Conservation (phyloP, 2,329 filamentous ascomycete genomes). For the Elsinoe necatrix region DNA sequence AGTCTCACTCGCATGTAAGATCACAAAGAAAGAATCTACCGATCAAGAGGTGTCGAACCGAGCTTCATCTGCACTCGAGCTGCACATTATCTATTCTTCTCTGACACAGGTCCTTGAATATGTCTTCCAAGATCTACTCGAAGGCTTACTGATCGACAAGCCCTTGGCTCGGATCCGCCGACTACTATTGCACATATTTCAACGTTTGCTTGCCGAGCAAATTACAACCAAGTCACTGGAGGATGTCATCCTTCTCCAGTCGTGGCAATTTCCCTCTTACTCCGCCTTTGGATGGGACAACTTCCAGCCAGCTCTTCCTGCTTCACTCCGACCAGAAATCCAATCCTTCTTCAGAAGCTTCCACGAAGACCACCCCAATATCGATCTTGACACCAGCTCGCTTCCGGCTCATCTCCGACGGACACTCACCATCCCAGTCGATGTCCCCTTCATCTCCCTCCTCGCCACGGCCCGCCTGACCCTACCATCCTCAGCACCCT, state of each 20-base stretch:
- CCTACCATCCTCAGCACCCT: constrained; percentile 32
- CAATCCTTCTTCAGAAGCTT: constrained; percentile 47
- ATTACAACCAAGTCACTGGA: constrained; percentile 43
- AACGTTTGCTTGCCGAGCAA: constrained; percentile 34
- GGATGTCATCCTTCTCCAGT: constrained; percentile 45
- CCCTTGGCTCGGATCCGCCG: constrained; percentile 38
- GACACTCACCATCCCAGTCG: constrained; percentile 78
- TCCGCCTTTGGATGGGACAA: constrained; percentile 47
- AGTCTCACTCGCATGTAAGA: constrained; percentile 70
- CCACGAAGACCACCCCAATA: constrained; percentile 38
- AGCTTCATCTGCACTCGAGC: constrained; percentile 40
- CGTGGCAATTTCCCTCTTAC: constrained; percentile 45
- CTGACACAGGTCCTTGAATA: constrained; percentile 62
- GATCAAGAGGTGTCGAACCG: not conserved
- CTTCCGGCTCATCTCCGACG: constrained; percentile 21
- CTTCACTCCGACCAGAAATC: constrained; percentile 36
- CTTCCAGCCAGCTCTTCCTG: constrained; percentile 44
- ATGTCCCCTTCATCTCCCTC: constrained; percentile 73
- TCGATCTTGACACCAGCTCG: constrained; percentile 24
- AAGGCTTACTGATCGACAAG: constrained; percentile 39
- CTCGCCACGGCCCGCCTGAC: constrained; percentile 69
- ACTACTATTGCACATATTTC: constrained; percentile 41
- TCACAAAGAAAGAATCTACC: constrained; percentile 48
- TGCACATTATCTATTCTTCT: constrained; percentile 68
- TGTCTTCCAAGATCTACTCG: constrained; percentile 40